These are phyloP conservation scores for Fagopyrum tataricum DNA, from an alignment of 148 eudicot species.

Conservation along the genomic window DNA sequence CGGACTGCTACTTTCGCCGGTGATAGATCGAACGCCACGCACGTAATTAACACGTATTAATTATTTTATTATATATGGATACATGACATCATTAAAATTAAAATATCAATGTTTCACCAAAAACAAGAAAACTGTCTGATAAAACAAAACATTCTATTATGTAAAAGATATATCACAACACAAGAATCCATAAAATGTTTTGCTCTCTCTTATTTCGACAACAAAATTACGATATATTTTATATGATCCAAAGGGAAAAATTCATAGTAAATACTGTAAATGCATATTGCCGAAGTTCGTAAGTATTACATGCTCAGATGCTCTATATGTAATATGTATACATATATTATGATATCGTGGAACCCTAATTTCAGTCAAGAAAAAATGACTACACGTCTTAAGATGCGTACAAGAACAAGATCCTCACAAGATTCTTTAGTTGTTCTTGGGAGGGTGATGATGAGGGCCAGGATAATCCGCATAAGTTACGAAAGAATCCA, in stretches of 20 bases:
- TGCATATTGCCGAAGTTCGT: neutral
- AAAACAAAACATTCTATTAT: neutral
- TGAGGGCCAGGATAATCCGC: constrained; percentile 2
- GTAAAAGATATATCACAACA: neutral
- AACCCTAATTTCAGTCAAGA: no score
- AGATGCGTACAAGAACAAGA: no score
- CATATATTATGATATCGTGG: neutral
- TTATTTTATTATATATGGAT: neutral
- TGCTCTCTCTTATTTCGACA: neutral
- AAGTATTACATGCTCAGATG: neutral
- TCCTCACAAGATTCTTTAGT: neutral
- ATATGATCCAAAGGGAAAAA: neutral
- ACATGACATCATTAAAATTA: neutral
- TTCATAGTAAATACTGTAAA: neutral
- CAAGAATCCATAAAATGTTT: neutral
- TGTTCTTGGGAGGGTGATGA: constrained; percentile 8
- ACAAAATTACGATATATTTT: neutral
- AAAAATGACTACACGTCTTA: no score
- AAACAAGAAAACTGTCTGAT: neutral
- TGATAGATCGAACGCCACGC: no score
- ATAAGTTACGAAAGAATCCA: constrained; percentile 7
- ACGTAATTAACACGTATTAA: neutral
- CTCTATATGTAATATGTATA: neutral
- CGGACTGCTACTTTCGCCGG: no score
- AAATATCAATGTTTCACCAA: neutral